These are phyloP conservation scores for Acanthochlamys bracteata DNA, from an alignment of 106 monocot genomes.

Conservation along the genomic window DNA sequence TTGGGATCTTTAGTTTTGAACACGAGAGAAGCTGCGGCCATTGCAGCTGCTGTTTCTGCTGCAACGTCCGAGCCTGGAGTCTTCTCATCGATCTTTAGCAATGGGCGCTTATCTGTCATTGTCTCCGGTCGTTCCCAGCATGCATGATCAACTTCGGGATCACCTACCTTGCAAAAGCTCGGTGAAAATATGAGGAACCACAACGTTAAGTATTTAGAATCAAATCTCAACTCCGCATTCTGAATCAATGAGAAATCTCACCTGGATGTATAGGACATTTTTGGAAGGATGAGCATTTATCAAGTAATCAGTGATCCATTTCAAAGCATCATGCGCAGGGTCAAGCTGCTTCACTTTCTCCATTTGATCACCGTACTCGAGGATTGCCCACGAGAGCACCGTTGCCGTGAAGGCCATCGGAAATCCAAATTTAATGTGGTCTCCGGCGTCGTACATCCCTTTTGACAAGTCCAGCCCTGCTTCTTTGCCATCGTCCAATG, in stretches of 20 bases:
- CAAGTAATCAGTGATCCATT: constrained; percentile 96
- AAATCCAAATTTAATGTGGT: constrained; percentile 86
- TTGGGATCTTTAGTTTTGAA: constrained; percentile 41
- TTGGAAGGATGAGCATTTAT: constrained; percentile 85
- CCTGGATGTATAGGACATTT: constrained; percentile 86
- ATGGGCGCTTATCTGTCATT: constrained; percentile 79
- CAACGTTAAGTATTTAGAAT: no score
- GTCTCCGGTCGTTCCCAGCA: constrained; percentile 95
- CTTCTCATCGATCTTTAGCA: constrained; percentile 51
- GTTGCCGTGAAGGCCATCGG: constrained; percentile 94
- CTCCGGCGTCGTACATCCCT: constrained; percentile 98
- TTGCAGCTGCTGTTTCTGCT: constrained; percentile 94
- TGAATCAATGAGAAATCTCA: constrained; percentile 8
- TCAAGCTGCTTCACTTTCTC: constrained; percentile 57
- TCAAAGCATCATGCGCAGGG: constrained; percentile 66
- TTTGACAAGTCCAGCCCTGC: constrained; percentile 76
- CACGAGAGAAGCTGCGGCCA: constrained; percentile 88
- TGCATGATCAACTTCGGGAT: constrained; percentile 76
- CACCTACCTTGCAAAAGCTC: constrained; percentile 74
- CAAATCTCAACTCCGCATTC: no score
- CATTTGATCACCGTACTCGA: constrained; percentile 98
- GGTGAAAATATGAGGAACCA: no score
- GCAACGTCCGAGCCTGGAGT: constrained; percentile 78
- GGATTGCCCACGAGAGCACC: constrained; percentile 78
- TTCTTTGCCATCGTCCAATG: constrained; percentile 55